A percentile compares a stretch with the other conserved stretches of the same genome.
Evolutionary conservation across 2,329 filamentous ascomycete genomes (phyloP).

Genomic region (Colletotrichum viniferum): DNA sequence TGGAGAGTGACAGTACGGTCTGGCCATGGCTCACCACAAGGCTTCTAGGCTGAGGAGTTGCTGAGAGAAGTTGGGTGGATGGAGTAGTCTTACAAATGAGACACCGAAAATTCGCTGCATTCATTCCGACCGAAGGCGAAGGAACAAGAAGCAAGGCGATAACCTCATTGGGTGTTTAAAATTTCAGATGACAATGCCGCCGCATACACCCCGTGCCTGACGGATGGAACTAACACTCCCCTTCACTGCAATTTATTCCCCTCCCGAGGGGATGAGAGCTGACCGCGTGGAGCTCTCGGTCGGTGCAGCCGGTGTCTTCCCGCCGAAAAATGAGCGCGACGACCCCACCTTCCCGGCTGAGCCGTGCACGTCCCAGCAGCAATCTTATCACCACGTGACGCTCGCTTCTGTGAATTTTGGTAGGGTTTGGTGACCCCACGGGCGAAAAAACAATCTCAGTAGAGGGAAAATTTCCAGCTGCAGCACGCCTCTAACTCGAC

Average conservation of each 20-base stretch:
- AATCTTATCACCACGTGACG: conserved; percentile 19
- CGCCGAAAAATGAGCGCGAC: background rate
- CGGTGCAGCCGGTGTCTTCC: background rate
- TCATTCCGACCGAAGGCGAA: too few relatives aligned
- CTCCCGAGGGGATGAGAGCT: background rate
- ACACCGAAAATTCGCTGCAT: too few relatives aligned
- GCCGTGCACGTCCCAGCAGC: background rate
- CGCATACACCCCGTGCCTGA: too few relatives aligned
- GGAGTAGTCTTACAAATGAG: too few relatives aligned
- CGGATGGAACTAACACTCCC: too few relatives aligned
- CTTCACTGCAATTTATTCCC: background rate
- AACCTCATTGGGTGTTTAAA: too few relatives aligned
- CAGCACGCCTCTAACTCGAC: conserved; percentile 11
- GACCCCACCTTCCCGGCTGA: background rate
- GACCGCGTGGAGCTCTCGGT: rapidly evolving
- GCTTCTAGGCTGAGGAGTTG: too few relatives aligned
- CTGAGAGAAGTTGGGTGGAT: too few relatives aligned
- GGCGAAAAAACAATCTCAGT: conserved; percentile 13
- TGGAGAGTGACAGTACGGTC: too few relatives aligned
- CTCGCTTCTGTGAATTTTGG: conserved; percentile 12
- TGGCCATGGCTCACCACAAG: too few relatives aligned
- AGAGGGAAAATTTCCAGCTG: conserved; percentile 21
- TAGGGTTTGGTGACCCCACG: conserved; percentile 21
- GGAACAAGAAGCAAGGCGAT: too few relatives aligned
- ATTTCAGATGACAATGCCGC: too few relatives aligned